These are phyloP conservation scores for Taphrina confusa DNA, from an alignment of 1,139 yeast genomes.

Conservation along the genomic window DNA sequence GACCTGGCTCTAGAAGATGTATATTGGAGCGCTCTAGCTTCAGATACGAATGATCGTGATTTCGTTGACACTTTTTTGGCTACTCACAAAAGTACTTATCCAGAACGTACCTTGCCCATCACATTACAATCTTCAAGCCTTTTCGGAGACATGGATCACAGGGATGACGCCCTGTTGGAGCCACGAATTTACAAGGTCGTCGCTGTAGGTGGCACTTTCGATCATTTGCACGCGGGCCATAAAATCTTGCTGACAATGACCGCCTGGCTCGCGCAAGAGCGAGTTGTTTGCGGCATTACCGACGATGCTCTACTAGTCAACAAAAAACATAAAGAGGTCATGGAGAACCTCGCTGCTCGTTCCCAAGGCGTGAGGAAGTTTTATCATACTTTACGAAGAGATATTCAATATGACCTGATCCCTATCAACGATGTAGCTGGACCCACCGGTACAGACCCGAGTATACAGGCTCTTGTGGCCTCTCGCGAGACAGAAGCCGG, in stretches of 20 bases:
- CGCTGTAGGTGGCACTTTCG: constrained; percentile 96
- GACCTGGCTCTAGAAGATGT: constrained; percentile 22
- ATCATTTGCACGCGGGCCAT: constrained; percentile 95
- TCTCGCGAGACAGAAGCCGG: constrained; percentile 80
- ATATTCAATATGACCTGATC: constrained; percentile 52
- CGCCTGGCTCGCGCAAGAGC: constrained; percentile 58
- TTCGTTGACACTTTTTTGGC: background rate
- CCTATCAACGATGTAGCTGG: constrained; percentile 88
- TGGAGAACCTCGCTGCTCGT: constrained; percentile 63
- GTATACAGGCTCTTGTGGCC: constrained; percentile 76
- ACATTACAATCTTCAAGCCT: background rate
- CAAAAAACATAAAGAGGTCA: constrained; percentile 67
- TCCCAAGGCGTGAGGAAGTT: constrained; percentile 54
- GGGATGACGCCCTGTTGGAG: background rate
- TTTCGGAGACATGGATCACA: background rate
- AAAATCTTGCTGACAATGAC: constrained; percentile 76
- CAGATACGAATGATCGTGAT: background rate
- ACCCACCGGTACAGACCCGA: constrained; percentile 78
- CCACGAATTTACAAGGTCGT: constrained; percentile 12
- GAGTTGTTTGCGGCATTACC: constrained; percentile 69
- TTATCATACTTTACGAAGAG: constrained; percentile 53
- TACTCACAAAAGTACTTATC: background rate
- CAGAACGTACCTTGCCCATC: background rate
- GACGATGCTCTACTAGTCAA: constrained; percentile 67
- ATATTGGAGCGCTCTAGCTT: constrained; percentile 3